Evolutionary conservation across 306 rosid genomes (phyloP).

Genomic region (Elaeagnus macrophylla): DNA sequence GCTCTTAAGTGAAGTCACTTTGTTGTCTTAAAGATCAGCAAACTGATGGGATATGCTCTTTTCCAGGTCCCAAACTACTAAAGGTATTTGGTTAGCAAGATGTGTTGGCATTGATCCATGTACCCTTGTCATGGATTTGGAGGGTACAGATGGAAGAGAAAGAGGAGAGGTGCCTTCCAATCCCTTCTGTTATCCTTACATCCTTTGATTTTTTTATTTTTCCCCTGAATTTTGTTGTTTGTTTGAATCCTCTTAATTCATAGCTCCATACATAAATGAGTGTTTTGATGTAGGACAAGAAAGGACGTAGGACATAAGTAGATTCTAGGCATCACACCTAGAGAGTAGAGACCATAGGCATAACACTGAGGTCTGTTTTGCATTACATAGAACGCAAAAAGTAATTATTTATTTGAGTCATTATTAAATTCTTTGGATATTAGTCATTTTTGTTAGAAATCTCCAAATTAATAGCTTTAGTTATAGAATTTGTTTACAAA

Average conservation of each 20-base stretch:
- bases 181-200: conserved; percentile 9
- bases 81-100: conserved; percentile 95
- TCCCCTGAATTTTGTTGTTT: conserved; percentile 6
- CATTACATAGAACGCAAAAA: too few relatives aligned
- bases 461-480: too few relatives aligned
- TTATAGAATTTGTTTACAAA: too few relatives aligned
- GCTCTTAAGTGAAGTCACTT: conserved; percentile 7
- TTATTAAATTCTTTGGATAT: too few relatives aligned
- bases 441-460: too few relatives aligned
- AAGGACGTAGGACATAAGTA: too few relatives aligned
- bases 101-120: conserved; percentile 89
- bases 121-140: conserved; percentile 95
- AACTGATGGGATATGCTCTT: conserved; percentile 20
- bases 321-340: too few relatives aligned
- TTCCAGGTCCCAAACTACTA: conserved; percentile 95
- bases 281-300: too few relatives aligned
- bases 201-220: conserved; percentile 6
- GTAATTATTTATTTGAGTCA: too few relatives aligned
- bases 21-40: conserved; percentile 3
- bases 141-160: conserved; percentile 99
- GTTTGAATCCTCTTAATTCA: conserved; percentile 1
- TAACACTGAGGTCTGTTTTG: too few relatives aligned
- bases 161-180: conserved; percentile 85
- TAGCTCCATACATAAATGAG: background rate
- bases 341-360: too few relatives aligned